Evolutionary conservation across 2,329 filamentous ascomycete genomes (phyloP).

Genomic region (Colletotrichum graminicola): DNA sequence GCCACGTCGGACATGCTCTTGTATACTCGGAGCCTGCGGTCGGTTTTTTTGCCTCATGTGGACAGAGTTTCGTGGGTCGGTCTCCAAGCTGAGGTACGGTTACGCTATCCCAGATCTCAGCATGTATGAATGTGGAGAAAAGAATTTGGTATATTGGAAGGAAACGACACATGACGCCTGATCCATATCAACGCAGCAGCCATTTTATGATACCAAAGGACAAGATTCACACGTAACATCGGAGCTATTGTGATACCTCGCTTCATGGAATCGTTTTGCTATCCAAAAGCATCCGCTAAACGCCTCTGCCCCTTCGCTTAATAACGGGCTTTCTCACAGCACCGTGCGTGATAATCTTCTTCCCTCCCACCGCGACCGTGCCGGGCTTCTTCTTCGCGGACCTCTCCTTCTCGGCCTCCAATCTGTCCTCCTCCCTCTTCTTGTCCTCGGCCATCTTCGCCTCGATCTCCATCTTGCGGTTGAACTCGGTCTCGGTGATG

Average conservation of each 20-base stretch:
- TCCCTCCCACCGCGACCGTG: constrained; percentile 50
- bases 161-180: background rate
- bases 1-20: background rate
- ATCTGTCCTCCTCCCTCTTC: constrained; percentile 71
- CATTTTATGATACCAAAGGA: too few relatives aligned
- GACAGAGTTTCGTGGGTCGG: background rate
- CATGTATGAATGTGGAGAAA: background rate
- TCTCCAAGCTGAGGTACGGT: background rate
- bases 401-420: constrained; percentile 63
- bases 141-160: background rate
- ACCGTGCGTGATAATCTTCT: constrained; percentile 72
- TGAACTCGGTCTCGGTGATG: constrained; percentile 92
- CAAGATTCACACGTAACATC: background rate
- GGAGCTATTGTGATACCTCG: background rate
- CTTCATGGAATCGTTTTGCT: constrained; percentile 5
- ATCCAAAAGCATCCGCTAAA: constrained; percentile 49
- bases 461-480: constrained; percentile 92
- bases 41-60: background rate
- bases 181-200: too few relatives aligned
- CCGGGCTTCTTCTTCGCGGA: constrained; percentile 56
- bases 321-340: constrained; percentile 72
- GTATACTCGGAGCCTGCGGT: background rate
- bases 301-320: constrained; percentile 68
- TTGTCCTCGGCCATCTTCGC: constrained; percentile 91
- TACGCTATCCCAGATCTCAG: background rate